Base-by-base conservation (phyloP, 352 stramenopile species). In the Peronospora farinosa region DNA sequence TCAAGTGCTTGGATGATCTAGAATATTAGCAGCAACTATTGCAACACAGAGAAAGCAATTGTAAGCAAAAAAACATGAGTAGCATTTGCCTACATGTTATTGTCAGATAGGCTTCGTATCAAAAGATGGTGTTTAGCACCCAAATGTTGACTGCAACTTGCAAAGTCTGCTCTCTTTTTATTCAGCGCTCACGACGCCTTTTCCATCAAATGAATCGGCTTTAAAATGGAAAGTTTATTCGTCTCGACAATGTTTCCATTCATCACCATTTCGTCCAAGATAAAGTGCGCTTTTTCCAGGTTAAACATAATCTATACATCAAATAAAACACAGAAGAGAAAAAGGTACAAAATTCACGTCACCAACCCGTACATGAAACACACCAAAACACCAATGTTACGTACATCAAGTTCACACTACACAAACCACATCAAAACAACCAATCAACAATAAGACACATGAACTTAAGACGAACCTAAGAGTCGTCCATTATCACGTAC, bases 171-270 rank as follows among this genome's bases (percentile, higher is more conserved):
- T 19, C 39, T n/a, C 8, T 0, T 2, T 21, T 33, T 19, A 19
- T 40, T 12, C 8, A 28, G n/a, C 12, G n/a, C 45, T 86, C 23
- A 92, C 60, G 82, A 91, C 10, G 79, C 84, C 61, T 98, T 97
- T 65, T 99, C 95, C 89, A 99, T 98, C 52, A 99, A 78, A 67
- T 97, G 84, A 61, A 99, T 96, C 8, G 96, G 96, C 70, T 98
- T 97, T 47, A 99, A 78, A 54, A 99, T 95, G 60, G 98, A 99
- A 37, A 94, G 81, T 63, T 98, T 99, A 78, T 99, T 99, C 17
- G 96, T 98, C 66, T 99, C 96, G 42, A 98, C 95, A 53, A 99
- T 97, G 64, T 95, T 97, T 25, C 97, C 97, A 82, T 99, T 99
- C 83, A 98, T 97, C 45, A 99, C 90, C 95, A 99, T 99, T 67